A percentile compares a stretch with the other conserved stretches of the same genome.
Conservation (phyloP, 345 rosid species). For the Melaleuca quinquenervia region DNA sequence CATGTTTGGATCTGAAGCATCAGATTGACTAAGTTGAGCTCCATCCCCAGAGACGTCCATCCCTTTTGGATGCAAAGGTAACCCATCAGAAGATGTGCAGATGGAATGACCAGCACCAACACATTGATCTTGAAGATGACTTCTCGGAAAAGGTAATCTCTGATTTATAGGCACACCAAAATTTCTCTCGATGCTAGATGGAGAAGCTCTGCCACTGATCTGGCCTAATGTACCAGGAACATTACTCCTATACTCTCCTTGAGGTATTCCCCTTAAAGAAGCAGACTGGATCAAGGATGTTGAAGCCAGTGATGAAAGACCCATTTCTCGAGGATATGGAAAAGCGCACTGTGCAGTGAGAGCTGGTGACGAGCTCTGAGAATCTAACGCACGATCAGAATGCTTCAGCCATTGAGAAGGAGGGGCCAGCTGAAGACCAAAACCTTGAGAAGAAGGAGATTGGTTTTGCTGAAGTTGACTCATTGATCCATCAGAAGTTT, state of each 20-base stretch:
- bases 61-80: constrained; percentile 25
- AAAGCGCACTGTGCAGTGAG: constrained; percentile 10
- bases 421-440: constrained; percentile 71
- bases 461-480: constrained; percentile 43
- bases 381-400: constrained; percentile 20
- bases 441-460: constrained; percentile 58
- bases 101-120: constrained; percentile 8
- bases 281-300: constrained; percentile 32
- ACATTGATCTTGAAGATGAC: constrained; percentile 20
- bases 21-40: constrained; percentile 32
- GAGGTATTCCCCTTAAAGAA: constrained; percentile 25
- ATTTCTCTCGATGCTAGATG: constrained; percentile 11
- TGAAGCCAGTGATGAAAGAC: constrained; percentile 32
- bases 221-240: constrained; percentile 25
- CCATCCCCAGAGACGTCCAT: constrained; percentile 27
- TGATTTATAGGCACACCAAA: constrained; percentile 17
- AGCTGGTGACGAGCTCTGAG: constrained; percentile 27
- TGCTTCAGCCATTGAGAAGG: constrained; percentile 54
- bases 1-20: constrained; percentile 7
- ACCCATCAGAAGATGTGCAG: constrained; percentile 21
- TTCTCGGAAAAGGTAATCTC: constrained; percentile 38
- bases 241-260: constrained; percentile 21
- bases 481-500: constrained; percentile 42
- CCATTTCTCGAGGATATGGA: constrained; percentile 30
- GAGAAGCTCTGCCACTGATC: constrained; percentile 5